Conservation (phyloP, 148 eudicot genomes). For the Diospyros lotus region DNA sequence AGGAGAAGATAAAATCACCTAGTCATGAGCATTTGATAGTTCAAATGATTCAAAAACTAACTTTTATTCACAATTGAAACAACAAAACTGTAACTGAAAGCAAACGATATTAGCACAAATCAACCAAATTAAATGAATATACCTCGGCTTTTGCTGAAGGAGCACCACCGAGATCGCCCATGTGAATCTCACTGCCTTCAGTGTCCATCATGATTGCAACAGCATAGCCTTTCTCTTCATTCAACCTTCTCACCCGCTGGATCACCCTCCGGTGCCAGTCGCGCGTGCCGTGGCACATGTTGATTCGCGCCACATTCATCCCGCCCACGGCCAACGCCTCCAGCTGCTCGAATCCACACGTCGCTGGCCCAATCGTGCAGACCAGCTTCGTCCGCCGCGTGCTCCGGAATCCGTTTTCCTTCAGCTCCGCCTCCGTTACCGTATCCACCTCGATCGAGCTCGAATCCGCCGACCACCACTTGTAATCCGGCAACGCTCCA, state of each 20-base stretch:
- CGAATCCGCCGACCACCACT: slow-evolving; percentile 15
- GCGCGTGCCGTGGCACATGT: slow-evolving; percentile 92
- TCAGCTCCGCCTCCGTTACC: slow-evolving; percentile 82
- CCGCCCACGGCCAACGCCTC: slow-evolving; percentile 91
- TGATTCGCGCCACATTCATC: slow-evolving; percentile 90
- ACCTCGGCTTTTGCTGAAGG: slow-evolving; percentile 87
- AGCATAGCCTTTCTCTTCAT: slow-evolving; percentile 85
- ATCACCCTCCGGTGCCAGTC: slow-evolving; percentile 84
- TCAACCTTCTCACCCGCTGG: slow-evolving; percentile 66
- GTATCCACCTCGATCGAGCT: slow-evolving; percentile 66
- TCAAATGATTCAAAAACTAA: too few species aligned
- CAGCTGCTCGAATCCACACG: slow-evolving; percentile 70
- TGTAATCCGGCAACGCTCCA: not conserved
- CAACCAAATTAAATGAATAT: not conserved
- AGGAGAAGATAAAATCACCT: not conserved
- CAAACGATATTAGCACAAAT: not conserved
- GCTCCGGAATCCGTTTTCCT: slow-evolving; percentile 90
- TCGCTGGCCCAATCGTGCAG: slow-evolving; percentile 72
- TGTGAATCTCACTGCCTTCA: slow-evolving; percentile 98
- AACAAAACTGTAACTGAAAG: too few species aligned
- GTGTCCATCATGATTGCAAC: slow-evolving; percentile 99
- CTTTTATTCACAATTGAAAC: too few species aligned
- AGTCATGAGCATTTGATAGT: not conserved
- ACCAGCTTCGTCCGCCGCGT: slow-evolving; percentile 80
- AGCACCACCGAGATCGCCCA: slow-evolving; percentile 96